phyloP scores from a whole-genome alignment of 176 grass and related monocot genomes.

The Rhynchospora breviuscula region DNA sequence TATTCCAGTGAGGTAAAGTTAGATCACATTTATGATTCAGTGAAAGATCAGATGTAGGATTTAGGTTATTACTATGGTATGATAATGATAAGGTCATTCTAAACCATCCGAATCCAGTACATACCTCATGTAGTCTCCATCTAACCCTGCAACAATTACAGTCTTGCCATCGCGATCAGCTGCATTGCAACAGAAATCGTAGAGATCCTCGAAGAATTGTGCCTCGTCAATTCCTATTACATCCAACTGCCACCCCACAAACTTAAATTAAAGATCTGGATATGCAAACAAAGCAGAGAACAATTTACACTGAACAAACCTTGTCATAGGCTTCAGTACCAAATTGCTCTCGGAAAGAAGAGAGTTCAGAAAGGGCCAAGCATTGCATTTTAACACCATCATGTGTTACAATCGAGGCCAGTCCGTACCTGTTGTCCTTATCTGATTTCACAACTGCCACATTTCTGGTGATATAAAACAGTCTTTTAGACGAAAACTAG shows the following conservation, averaged over 20 bases:
- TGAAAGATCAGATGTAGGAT: not conserved
- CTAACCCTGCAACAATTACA: conserved; percentile 69
- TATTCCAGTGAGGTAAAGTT: not conserved
- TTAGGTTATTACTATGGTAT: not conserved
- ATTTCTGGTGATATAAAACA: conserved; percentile 33
- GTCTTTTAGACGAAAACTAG: not conserved
- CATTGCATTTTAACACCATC: conserved; percentile 76
- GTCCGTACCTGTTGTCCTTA: conserved; percentile 71
- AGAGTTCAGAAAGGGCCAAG: conserved; percentile 55
- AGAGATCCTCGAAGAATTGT: conserved; percentile 83
- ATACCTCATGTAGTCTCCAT: conserved; percentile 95
- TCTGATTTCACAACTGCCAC: conserved; percentile 75
- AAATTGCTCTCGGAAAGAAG: conserved; percentile 54
- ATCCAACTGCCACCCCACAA: conserved; percentile 52
- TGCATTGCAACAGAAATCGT: conserved; percentile 82
- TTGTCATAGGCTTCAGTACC: conserved; percentile 66
- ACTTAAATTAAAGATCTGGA: not conserved
- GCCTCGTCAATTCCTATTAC: conserved; percentile 98
- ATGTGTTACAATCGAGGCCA: conserved; percentile 72
- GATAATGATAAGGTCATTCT: not conserved
- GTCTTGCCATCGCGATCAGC: conserved; percentile 82
- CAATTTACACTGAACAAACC: conserved; percentile 26
- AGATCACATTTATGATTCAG: not conserved
- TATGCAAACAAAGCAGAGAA: not conserved
- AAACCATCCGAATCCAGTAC: not conserved